phyloP scores from a whole-genome alignment of 1,284 basidiomycete species.

The Sparassis latifolia region DNA sequence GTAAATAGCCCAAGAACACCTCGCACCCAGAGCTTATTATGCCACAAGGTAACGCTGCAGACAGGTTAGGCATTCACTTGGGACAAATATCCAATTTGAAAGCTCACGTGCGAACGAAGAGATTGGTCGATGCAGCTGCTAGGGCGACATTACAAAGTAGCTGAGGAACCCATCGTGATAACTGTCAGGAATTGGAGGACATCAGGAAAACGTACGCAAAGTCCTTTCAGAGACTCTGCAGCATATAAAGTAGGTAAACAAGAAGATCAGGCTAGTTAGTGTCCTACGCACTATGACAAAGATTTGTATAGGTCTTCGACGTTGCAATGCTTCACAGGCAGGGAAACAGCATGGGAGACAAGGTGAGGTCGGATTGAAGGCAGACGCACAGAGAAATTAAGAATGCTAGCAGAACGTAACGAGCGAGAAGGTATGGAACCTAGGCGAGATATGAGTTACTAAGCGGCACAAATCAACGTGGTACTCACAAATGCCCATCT shows the following conservation, averaged over 20 bases:
- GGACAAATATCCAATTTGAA: neutral
- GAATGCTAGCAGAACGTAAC: constrained; percentile 2
- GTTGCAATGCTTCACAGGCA: neutral
- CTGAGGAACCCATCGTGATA: neutral
- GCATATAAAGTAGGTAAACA: too few species aligned
- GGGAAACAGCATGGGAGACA: neutral
- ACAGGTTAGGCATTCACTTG: neutral
- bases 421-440: constrained; percentile 7
- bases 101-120: constrained; percentile 1
- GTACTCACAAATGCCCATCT: neutral
- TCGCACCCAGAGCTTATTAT: neutral
- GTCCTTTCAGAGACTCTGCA: too few species aligned
- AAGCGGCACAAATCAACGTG: neutral
- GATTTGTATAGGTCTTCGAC: neutral
- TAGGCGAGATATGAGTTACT: neutral
- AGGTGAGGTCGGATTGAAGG: neutral
- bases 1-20: neutral
- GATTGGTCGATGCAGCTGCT: neutral
- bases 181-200: too few species aligned
- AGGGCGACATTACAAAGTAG: neutral
- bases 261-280: too few species aligned
- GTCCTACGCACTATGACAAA: too few species aligned
- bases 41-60: neutral
- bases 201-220: too few species aligned
- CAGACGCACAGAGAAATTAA: constrained; percentile 1